Evolutionary conservation across 129 eudicot genomes (phyloP).

Genomic region (Scalesia atractyloides): DNA sequence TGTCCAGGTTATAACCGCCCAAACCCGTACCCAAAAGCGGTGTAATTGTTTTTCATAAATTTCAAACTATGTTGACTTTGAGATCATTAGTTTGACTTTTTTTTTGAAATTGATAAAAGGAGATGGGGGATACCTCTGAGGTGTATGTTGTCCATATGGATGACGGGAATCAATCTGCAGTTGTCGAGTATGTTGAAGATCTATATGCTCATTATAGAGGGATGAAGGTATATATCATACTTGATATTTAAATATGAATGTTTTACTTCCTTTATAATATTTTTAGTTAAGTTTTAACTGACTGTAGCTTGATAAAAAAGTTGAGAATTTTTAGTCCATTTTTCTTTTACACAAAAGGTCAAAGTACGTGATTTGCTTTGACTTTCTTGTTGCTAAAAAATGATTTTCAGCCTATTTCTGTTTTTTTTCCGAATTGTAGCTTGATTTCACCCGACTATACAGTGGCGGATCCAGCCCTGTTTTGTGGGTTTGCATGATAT

Average conservation of each 20-base stretch:
- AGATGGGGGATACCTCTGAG: slow-evolving; percentile 74
- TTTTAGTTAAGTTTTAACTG: not conserved
- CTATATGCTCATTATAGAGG: too few relatives aligned
- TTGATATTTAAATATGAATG: too few relatives aligned
- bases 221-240: too few relatives aligned
- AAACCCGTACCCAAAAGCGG: too few relatives aligned
- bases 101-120: slow-evolving; percentile 30
- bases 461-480: too few relatives aligned
- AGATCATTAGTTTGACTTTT: slow-evolving; percentile 7
- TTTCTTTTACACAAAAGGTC: not conserved
- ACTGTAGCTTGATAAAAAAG: not conserved
- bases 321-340: too few relatives aligned
- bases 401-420: not conserved
- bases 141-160: slow-evolving; percentile 62
- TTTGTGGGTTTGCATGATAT: too few relatives aligned
- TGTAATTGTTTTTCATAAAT: too few relatives aligned
- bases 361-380: not conserved
- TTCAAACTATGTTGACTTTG: not conserved
- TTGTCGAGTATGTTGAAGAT: slow-evolving; percentile 67
- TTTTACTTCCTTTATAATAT: too few relatives aligned
- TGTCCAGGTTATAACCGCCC: too few relatives aligned
- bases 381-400: not conserved
- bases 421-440: slow-evolving; percentile 46
- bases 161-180: slow-evolving; percentile 58
- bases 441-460: slow-evolving; percentile 65